A percentile compares a stretch with the other conserved stretches of the same genome.
Evolutionary conservation across 1,284 basidiomycete species (phyloP).

Genomic region (Ustilago lituana): DNA sequence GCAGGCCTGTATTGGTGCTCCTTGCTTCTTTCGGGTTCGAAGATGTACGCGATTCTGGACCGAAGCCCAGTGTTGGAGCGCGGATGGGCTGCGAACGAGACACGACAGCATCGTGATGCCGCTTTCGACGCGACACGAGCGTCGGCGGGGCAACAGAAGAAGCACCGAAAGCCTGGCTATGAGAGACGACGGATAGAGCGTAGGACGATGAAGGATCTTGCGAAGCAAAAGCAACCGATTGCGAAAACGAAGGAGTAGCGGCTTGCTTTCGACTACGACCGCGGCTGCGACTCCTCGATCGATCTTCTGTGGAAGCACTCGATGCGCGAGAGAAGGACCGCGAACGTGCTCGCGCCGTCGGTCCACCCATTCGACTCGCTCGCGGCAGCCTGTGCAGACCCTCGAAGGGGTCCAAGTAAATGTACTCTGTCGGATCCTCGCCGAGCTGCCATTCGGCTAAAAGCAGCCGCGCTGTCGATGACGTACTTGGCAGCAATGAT

Average conservation of each 20-base stretch:
- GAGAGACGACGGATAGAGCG: slow-evolving; percentile 15
- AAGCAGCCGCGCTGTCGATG: slow-evolving; percentile 39
- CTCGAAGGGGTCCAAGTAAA: slow-evolving; percentile 39
- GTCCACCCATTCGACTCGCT: slow-evolving; percentile 31
- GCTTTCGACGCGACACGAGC: slow-evolving; percentile 22
- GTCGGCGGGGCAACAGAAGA: slow-evolving; percentile 23
- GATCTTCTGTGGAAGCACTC: slow-evolving; percentile 24
- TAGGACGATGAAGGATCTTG: slow-evolving; percentile 22
- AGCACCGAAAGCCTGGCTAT: slow-evolving; percentile 15
- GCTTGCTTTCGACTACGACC: slow-evolving; percentile 20
- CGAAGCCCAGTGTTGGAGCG: slow-evolving; percentile 3
- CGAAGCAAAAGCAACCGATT: slow-evolving; percentile 12
- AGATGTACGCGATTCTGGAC: background rate
- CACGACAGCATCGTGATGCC: background rate
- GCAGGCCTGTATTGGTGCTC: background rate
- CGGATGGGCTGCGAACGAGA: slow-evolving; percentile 25
- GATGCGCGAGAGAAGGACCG: slow-evolving; percentile 44
- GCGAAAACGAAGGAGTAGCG: slow-evolving; percentile 15
- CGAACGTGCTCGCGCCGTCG: slow-evolving; percentile 33
- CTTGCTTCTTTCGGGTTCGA: background rate
- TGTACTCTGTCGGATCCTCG: slow-evolving; percentile 29
- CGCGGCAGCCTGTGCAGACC: slow-evolving; percentile 38
- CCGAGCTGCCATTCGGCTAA: slow-evolving; percentile 43
- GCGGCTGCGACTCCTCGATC: slow-evolving; percentile 27
- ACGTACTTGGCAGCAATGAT: slow-evolving; percentile 29